A percentile compares a stretch with the other conserved stretches of the same genome.
Evolutionary conservation across 257 asterid species (phyloP).

Genomic region (Hygrophila difformis): DNA sequence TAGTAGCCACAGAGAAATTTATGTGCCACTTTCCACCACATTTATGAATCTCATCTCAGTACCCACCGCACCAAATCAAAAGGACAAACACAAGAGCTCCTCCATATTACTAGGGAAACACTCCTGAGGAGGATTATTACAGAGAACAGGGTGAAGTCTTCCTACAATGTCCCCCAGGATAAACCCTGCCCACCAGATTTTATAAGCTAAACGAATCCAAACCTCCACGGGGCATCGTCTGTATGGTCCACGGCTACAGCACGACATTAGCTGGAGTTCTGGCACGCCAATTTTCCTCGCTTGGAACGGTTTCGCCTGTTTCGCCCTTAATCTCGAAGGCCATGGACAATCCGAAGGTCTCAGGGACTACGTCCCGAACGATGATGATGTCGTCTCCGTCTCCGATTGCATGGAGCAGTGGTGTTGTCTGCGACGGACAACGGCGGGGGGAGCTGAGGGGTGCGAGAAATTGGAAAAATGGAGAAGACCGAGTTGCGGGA

Average conservation of each 20-base stretch:
- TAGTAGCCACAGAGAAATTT: too few species aligned
- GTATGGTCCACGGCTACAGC: constrained; percentile 89
- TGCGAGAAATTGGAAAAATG: too few species aligned
- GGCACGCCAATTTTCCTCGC: constrained; percentile 79
- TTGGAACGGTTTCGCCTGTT: constrained; percentile 65
- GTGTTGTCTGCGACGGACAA: too few species aligned
- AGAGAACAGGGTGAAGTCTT: constrained; percentile 32
- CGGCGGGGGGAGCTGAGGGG: too few species aligned
- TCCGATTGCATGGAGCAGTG: too few species aligned
- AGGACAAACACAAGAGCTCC: constrained; percentile 11
- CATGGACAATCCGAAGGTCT: constrained; percentile 87
- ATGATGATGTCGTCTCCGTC: constrained; percentile 54
- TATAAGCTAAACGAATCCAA: constrained; percentile 44
- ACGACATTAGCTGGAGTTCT: constrained; percentile 88
- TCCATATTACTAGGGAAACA: constrained; percentile 72
- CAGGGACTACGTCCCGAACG: constrained; percentile 65
- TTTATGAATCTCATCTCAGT: constrained; percentile 19
- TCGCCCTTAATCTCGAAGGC: constrained; percentile 86
- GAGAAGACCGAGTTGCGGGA: too few species aligned
- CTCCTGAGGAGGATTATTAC: constrained; percentile 62
- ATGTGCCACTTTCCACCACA: constrained; percentile 16
- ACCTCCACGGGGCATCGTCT: constrained; percentile 61
- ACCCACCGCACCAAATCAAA: constrained; percentile 18
- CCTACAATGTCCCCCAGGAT: constrained; percentile 55
- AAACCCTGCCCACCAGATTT: constrained; percentile 64